Evolutionary conservation across 2,329 filamentous ascomycete genomes (phyloP).

Genomic region (Aspergillus tanneri): DNA sequence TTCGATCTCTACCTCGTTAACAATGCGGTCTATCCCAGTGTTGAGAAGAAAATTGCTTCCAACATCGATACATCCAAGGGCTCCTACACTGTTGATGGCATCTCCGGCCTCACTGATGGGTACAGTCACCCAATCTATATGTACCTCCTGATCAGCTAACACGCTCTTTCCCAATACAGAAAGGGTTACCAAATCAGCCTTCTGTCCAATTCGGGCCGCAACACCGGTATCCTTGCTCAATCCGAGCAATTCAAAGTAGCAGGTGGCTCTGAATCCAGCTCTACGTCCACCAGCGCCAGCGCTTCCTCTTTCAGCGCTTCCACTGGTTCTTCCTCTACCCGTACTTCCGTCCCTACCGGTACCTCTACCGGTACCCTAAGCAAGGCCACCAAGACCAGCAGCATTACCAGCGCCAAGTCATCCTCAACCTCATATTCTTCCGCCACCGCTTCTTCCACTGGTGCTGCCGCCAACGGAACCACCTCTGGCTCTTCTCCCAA

Average conservation of each 20-base stretch:
- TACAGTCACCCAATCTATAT: conserved; percentile 13
- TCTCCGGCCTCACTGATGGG: conserved; percentile 27
- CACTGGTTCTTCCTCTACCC: conserved; percentile 9
- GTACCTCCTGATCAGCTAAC: too few relatives aligned
- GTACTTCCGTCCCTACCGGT: conserved; percentile 14
- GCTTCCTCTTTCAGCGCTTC: conserved; percentile 13
- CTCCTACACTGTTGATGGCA: conserved; percentile 35
- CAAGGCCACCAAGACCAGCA: conserved; percentile 14
- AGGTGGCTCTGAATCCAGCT: conserved; percentile 15
- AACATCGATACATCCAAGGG: conserved; percentile 38
- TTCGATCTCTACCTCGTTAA: conserved; percentile 46
- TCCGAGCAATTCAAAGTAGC: conserved; percentile 37
- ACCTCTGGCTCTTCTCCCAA: too few relatives aligned
- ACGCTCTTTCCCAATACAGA: too few relatives aligned
- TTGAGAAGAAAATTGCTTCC: conserved; percentile 34
- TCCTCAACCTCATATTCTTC: conserved; percentile 11
- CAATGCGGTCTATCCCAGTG: conserved; percentile 35
- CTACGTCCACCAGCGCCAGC: conserved; percentile 18
- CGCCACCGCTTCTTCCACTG: conserved; percentile 9
- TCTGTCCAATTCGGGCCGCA: conserved; percentile 31
- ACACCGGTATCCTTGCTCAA: conserved; percentile 45
- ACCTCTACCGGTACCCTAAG: conserved; percentile 5
- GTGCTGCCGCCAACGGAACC: not conserved
- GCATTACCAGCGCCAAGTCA: conserved; percentile 12
- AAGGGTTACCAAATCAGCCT: conserved; percentile 44